Conservation (phyloP, 2,329 filamentous ascomycete genomes). For the Botrytis byssoidea region DNA sequence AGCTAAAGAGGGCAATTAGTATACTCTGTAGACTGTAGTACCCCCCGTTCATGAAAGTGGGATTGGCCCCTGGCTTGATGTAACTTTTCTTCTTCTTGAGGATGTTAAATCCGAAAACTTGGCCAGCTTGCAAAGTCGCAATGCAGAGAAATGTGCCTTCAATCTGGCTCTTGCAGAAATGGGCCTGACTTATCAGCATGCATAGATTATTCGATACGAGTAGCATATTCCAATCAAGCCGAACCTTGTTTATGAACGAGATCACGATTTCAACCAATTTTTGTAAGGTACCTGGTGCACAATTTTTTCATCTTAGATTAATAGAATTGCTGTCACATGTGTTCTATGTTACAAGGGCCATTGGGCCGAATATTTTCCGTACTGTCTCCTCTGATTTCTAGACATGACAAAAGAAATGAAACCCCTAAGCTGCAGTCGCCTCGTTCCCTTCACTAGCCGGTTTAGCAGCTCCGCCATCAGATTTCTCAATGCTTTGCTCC, state of each 20-base stretch:
- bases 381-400: not conserved
- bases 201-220: not conserved
- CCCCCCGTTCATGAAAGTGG: not conserved
- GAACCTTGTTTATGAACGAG: not conserved
- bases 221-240: not conserved
- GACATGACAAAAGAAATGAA: conserved; percentile 28
- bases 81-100: not conserved
- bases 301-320: not conserved
- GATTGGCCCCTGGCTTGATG: not conserved
- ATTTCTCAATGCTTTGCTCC: conserved; percentile 55
- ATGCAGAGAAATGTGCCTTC: not conserved
- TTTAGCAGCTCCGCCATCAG: conserved; percentile 48
- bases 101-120: not conserved
- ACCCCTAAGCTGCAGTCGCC: conserved; percentile 42
- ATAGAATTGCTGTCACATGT: conserved; percentile 14
- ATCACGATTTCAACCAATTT: not conserved
- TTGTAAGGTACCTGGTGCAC: not conserved
- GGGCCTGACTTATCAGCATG: not conserved
- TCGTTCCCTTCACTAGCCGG: conserved; percentile 63
- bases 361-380: conserved; percentile 14
- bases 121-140: not conserved
- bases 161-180: not conserved
- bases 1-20: not conserved
- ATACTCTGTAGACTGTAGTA: not conserved
- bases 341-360: conserved; percentile 21